Conservation (phyloP, 352 stramenopile genomes). For the Phytophthora cactorum region DNA sequence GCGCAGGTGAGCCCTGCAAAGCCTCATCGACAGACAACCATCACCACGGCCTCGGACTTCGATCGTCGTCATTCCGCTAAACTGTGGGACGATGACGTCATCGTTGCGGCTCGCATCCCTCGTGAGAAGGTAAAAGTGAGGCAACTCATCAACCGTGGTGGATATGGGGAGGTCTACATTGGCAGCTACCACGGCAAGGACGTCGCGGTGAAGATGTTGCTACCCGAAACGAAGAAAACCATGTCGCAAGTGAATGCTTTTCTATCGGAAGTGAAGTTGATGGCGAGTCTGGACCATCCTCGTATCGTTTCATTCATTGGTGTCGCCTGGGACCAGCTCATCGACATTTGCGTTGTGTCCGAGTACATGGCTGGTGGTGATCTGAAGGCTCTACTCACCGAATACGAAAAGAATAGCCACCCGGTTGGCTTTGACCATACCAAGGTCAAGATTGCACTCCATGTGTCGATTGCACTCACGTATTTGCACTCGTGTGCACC, state of each 20-base stretch:
- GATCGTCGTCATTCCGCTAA: constrained; percentile 10
- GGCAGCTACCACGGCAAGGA: constrained; percentile 32
- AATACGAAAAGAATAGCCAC: constrained; percentile 30
- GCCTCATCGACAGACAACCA: constrained; percentile 9
- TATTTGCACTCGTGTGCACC: constrained; percentile 51
- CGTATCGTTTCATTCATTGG: constrained; percentile 52
- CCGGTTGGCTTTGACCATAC: constrained; percentile 34
- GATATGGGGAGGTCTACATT: constrained; percentile 39
- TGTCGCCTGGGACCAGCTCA: constrained; percentile 50
- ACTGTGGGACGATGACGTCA: constrained; percentile 47
- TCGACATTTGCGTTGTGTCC: constrained; percentile 46
- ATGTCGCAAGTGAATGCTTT: constrained; percentile 43
- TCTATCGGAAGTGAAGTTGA: constrained; percentile 40
- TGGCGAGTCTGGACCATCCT: constrained; percentile 42
- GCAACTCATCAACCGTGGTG: constrained; percentile 38
- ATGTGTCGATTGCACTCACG: constrained; percentile 39
- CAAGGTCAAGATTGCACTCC: constrained; percentile 42
- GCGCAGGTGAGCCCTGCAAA: constrained; percentile 27
- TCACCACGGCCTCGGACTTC: constrained; percentile 21
- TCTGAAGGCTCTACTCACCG: constrained; percentile 37
- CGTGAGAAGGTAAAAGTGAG: constrained; percentile 31
- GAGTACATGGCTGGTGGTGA: constrained; percentile 59
- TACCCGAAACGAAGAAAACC: constrained; percentile 34
- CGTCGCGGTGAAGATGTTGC: constrained; percentile 36
- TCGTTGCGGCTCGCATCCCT: constrained; percentile 31